Conservation (phyloP, 495 filamentous ascomycete genomes). For the Annulohypoxylon bovei region DNA sequence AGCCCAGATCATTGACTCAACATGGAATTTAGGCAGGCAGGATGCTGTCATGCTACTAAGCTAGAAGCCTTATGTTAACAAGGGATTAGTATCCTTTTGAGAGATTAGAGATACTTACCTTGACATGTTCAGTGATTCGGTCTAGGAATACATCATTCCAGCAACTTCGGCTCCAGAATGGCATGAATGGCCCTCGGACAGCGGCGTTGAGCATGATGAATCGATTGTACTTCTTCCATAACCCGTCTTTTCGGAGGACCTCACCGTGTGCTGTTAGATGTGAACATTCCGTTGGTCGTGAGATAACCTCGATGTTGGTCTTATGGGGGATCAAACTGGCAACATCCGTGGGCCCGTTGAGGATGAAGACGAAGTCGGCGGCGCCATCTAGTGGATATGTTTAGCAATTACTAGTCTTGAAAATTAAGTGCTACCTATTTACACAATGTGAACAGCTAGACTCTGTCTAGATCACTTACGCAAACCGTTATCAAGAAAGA, state of each 20-base stretch:
- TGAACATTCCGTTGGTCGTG: conserved; percentile 42
- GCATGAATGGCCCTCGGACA: conserved; percentile 50
- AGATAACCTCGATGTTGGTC: conserved; percentile 43
- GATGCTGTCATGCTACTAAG: conserved; percentile 49
- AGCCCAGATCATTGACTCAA: conserved; percentile 52
- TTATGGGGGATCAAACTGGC: conserved; percentile 34
- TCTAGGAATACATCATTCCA: conserved; percentile 48
- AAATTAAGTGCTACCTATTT: neutral
- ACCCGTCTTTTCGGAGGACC: conserved; percentile 37
- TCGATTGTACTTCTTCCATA: conserved; percentile 46
- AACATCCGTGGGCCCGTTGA: conserved; percentile 46
- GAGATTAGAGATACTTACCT: conserved; percentile 31
- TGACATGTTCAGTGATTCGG: conserved; percentile 44
- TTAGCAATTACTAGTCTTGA: neutral
- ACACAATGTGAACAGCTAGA: no score
- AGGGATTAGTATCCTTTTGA: neutral
- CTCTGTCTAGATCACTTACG: conserved; percentile 20
- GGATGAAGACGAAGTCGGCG: conserved; percentile 53
- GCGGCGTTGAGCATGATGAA: conserved; percentile 50
- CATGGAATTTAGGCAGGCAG: conserved; percentile 45
- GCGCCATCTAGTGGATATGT: conserved; percentile 19
- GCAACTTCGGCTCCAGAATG: conserved; percentile 42
- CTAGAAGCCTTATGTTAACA: conserved; percentile 1
- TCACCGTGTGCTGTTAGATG: conserved; percentile 45
- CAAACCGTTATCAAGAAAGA: conserved; percentile 46